Conservation (phyloP, 2,329 filamentous ascomycete species). For the Alternaria gansuensis region DNA sequence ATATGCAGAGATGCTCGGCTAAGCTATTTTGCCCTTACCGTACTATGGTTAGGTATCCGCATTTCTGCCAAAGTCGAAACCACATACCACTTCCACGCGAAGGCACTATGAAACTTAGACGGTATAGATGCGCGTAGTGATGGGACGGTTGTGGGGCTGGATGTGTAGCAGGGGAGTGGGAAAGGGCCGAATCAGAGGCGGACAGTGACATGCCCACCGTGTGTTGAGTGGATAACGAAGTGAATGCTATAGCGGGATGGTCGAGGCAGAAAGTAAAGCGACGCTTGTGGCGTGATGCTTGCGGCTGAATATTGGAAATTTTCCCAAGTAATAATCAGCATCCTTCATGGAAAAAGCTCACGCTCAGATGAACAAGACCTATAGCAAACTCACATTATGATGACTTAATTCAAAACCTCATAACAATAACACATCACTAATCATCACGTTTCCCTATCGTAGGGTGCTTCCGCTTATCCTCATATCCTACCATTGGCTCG, state of each 20-base stretch:
- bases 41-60: neutral
- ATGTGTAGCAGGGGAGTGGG: neutral
- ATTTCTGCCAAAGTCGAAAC: constrained; percentile 10
- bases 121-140: neutral
- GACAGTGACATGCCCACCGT: constrained; percentile 1
- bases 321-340: neutral
- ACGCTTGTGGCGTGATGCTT: neutral
- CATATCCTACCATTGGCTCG: constrained; percentile 24
- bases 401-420: neutral
- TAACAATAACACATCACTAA: constrained; percentile 1
- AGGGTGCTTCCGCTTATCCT: constrained; percentile 25
- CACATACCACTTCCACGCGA: constrained; percentile 10
- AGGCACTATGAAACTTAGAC: constrained; percentile 1
- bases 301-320: neutral
- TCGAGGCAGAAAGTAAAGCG: constrained; percentile 6
- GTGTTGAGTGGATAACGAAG: neutral
- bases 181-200: constrained; percentile 1
- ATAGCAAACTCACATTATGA: neutral
- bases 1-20: constrained; percentile 3
- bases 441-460: constrained; percentile 16
- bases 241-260: neutral
- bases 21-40: constrained; percentile 2
- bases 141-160: neutral
- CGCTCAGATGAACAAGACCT: neutral
- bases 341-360: too few species aligned